These are phyloP conservation scores for Lasiosphaeris hirsuta DNA, from an alignment of 495 filamentous ascomycete genomes.

Conservation along the genomic window DNA sequence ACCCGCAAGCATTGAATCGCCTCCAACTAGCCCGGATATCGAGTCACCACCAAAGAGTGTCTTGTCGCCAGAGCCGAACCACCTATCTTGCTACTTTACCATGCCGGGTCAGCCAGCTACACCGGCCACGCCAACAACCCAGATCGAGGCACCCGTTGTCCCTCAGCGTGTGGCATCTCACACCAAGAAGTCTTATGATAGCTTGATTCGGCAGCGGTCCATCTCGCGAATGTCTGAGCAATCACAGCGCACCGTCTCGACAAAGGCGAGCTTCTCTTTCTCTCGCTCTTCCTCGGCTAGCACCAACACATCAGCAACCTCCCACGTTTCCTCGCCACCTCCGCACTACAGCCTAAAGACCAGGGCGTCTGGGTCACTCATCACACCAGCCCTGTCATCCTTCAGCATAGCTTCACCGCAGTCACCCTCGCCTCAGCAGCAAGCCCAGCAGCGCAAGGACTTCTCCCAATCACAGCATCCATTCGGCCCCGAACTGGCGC, in stretches of 20 bases:
- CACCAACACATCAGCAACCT: slow-evolving; percentile 42
- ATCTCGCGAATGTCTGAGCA: slow-evolving; percentile 49
- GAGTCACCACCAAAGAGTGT: slow-evolving; percentile 62
- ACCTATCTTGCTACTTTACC: slow-evolving; percentile 76
- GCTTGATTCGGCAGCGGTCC: slow-evolving; percentile 63
- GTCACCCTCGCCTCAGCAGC: slow-evolving; percentile 5
- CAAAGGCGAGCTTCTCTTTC: slow-evolving; percentile 44
- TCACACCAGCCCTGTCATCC: slow-evolving; percentile 22
- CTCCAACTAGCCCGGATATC: slow-evolving; percentile 69
- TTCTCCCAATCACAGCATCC: slow-evolving; percentile 43
- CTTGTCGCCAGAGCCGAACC: slow-evolving; percentile 63
- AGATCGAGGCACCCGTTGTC: slow-evolving; percentile 56
- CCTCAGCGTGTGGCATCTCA: slow-evolving; percentile 77
- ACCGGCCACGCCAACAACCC: slow-evolving; percentile 19
- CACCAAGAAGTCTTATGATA: slow-evolving; percentile 64
- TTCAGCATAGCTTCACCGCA: slow-evolving; percentile 25
- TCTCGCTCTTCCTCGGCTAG: slow-evolving; percentile 48
- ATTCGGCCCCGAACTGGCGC: slow-evolving; percentile 71
- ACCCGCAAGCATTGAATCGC: slow-evolving; percentile 54
- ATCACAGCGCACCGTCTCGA: slow-evolving; percentile 39
- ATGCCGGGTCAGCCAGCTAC: slow-evolving; percentile 44
- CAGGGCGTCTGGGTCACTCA: slow-evolving; percentile 17
- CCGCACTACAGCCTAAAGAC: slow-evolving; percentile 32
- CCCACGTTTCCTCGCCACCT: slow-evolving; percentile 23
- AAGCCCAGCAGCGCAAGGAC: slow-evolving; percentile 27